These are phyloP conservation scores for Eutrema yunnanense DNA, from an alignment of 345 rosid genomes.

Conservation along the genomic window DNA sequence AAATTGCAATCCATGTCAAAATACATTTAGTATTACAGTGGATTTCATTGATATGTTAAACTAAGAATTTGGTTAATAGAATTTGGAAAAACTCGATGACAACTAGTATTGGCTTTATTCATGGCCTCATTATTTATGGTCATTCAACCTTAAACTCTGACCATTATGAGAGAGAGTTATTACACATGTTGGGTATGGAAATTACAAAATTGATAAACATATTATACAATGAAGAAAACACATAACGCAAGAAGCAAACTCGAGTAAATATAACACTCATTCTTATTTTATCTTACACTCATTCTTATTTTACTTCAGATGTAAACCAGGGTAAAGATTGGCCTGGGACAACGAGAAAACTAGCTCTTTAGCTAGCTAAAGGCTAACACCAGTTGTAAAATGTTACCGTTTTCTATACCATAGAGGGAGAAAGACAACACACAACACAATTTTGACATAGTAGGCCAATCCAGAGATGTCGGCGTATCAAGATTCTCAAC, in stretches of 20 bases:
- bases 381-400: not conserved
- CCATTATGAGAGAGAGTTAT: not conserved
- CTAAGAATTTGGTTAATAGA: not conserved
- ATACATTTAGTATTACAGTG: not conserved
- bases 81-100: not conserved
- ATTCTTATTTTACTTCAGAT: not conserved
- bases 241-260: not conserved
- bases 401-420: not conserved
- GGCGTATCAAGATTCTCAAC: not conserved
- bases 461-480: not conserved
- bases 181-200: not conserved
- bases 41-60: not conserved
- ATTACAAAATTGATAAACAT: not conserved
- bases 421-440: not conserved
- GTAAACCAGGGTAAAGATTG: not conserved
- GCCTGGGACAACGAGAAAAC: not conserved
- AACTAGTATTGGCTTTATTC: not conserved
- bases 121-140: not conserved
- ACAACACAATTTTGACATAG: slow-evolving; percentile 13
- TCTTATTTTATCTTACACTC: not conserved
- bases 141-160: not conserved
- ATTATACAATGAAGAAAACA: not conserved
- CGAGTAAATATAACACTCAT: not conserved
- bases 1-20: not conserved
- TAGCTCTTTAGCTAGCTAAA: slow-evolving; percentile 17